These are phyloP conservation scores for Rhizopus stolonifer DNA, from an alignment of 371 early-diverging fungal species.

Conservation along the genomic window DNA sequence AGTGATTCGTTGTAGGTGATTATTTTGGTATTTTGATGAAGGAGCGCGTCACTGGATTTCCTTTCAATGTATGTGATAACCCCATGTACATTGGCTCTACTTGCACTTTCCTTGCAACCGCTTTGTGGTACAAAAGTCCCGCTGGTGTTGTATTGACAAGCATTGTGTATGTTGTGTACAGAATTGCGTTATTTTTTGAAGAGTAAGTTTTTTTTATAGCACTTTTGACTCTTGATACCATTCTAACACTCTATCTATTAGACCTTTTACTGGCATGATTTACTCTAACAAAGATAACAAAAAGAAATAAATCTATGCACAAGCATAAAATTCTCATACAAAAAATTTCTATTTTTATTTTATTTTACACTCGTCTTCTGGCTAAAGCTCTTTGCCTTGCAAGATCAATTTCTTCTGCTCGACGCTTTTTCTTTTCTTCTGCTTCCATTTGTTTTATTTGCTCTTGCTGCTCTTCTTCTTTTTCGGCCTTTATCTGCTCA, in stretches of 20 bases:
- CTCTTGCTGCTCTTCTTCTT: constrained; percentile 6
- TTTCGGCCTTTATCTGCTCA: constrained; percentile 19
- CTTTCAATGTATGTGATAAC: constrained; percentile 88
- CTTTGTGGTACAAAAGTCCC: constrained; percentile 73
- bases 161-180: constrained; percentile 73
- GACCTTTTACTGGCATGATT: constrained; percentile 53
- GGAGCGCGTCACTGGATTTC: constrained; percentile 83
- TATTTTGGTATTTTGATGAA: constrained; percentile 94
- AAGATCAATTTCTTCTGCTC: constrained; percentile 49
- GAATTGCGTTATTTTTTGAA: constrained; percentile 75
- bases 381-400: constrained; percentile 57
- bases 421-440: constrained; percentile 25
- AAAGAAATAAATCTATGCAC: constrained; percentile 17
- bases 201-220: too few species aligned
- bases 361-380: constrained; percentile 19
- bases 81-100: constrained; percentile 96
- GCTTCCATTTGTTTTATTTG: constrained; percentile 1
- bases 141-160: constrained; percentile 73
- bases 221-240: too few species aligned
- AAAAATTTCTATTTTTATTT: constrained; percentile 6
- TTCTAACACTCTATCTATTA: too few species aligned
- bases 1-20: constrained; percentile 64
- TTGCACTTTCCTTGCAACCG: constrained; percentile 80
- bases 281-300: constrained; percentile 66
- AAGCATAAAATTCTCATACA: too few species aligned